Conservation (phyloP, 257 asterid genomes). For the Leptodermis oblonga region DNA sequence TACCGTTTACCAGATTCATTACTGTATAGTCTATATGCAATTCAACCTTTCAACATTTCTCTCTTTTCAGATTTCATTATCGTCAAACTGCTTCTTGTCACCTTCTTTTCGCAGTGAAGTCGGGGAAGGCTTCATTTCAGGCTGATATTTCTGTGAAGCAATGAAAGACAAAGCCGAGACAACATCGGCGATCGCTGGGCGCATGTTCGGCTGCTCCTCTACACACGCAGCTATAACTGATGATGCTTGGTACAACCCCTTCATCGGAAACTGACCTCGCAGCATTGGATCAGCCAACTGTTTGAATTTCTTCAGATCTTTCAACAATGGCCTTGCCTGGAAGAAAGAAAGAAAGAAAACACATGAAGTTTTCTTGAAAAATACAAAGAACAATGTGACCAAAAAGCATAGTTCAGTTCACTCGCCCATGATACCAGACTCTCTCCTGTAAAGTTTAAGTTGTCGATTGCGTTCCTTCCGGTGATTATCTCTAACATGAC, state of each 20-base stretch:
- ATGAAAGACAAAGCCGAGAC: slow-evolving; percentile 84
- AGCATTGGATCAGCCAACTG: slow-evolving; percentile 80
- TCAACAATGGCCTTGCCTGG: slow-evolving; percentile 87
- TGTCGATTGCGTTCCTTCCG: slow-evolving; percentile 87
- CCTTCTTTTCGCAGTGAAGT: slow-evolving; percentile 32
- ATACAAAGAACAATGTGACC: background rate
- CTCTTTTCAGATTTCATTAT: slow-evolving; percentile 29
- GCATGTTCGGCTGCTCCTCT: slow-evolving; percentile 72
- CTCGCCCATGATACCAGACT: slow-evolving; percentile 83
- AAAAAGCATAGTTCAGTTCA: background rate
- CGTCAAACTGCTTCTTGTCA: slow-evolving; percentile 33
- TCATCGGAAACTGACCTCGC: slow-evolving; percentile 68
- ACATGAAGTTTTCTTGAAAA: too few species aligned
- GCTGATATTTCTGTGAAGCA: slow-evolving; percentile 57
- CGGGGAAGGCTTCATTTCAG: slow-evolving; percentile 32
- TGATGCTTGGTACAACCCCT: slow-evolving; percentile 84
- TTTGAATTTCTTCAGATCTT: slow-evolving; percentile 65
- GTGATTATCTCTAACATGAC: slow-evolving; percentile 89
- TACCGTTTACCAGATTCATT: too few species aligned
- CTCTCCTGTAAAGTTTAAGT: slow-evolving; percentile 66
- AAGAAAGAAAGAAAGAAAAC: background rate
- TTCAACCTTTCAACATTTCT: too few species aligned
- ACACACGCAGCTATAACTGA: slow-evolving; percentile 89
- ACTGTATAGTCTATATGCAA: too few species aligned
- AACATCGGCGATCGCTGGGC: slow-evolving; percentile 80